phyloP scores from a whole-genome alignment of 768 basidiomycete genomes.

The Kwoniella heveanensis region DNA sequence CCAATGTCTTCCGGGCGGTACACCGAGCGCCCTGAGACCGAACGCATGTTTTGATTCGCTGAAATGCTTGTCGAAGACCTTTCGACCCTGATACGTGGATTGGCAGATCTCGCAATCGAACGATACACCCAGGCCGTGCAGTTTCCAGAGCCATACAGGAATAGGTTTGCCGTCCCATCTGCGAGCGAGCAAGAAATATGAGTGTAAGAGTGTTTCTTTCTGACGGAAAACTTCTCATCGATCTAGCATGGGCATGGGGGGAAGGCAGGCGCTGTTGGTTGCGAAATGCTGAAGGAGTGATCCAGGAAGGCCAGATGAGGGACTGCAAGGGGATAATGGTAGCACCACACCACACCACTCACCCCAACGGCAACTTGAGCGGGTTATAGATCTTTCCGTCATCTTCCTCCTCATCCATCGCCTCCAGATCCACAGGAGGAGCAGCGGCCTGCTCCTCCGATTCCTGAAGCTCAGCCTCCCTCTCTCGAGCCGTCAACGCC shows the following conservation, averaged over 20 bases:
- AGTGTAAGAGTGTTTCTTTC: too few species aligned
- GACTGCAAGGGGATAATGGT: background rate
- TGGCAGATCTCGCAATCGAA: conserved; percentile 89
- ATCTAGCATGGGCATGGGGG: too few species aligned
- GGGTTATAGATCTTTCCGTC: conserved; percentile 98
- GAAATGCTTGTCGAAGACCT: conserved; percentile 51
- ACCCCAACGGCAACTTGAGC: conserved; percentile 73
- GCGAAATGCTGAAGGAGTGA: too few species aligned
- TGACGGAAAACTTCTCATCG: too few species aligned
- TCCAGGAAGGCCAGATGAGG: too few species aligned
- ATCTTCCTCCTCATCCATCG: conserved; percentile 62
- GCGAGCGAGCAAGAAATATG: background rate
- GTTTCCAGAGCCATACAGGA: conserved; percentile 81
- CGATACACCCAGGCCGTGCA: conserved; percentile 97
- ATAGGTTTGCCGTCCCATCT: conserved; percentile 97
- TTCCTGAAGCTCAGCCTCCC: conserved; percentile 78
- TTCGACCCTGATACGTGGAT: conserved; percentile 28
- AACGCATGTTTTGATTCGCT: conserved; percentile 95
- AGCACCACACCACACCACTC: too few species aligned
- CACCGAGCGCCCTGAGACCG: conserved; percentile 93
- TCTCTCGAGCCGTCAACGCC: conserved; percentile 94
- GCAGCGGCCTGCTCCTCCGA: conserved; percentile 62
- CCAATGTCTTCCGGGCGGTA: conserved; percentile 93
- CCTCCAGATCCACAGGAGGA: conserved; percentile 45
- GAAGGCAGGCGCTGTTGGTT: too few species aligned